Conservation (phyloP, 345 rosid species). For the Sonneratia alba region DNA sequence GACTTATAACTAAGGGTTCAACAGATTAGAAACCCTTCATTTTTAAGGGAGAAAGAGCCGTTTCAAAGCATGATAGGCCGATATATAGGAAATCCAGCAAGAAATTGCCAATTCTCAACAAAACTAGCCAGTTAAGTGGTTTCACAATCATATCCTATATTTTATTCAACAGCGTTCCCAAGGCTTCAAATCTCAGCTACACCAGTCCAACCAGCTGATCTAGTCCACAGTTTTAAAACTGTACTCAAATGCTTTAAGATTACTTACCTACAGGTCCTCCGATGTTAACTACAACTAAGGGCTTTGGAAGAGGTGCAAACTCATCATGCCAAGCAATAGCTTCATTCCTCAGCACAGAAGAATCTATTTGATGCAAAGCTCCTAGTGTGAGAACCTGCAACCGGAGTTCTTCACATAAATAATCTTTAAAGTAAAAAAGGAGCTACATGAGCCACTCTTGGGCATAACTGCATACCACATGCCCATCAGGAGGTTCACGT, state of each 20-base stretch:
- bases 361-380: conserved; percentile 84
- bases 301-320: conserved; percentile 83
- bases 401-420: conserved; percentile 8
- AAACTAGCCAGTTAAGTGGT: neutral
- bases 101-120: neutral
- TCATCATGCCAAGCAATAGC: conserved; percentile 90
- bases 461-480: conserved; percentile 48
- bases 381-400: conserved; percentile 79
- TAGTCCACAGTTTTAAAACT: neutral
- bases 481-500: conserved; percentile 58
- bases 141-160: neutral
- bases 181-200: neutral
- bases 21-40: neutral
- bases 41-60: neutral
- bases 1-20: neutral
- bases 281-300: conserved; percentile 78
- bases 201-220: neutral
- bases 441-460: neutral
- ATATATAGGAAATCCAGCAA: neutral
- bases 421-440: neutral
- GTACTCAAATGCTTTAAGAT: neutral
- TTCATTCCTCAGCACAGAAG: conserved; percentile 71
- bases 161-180: neutral
- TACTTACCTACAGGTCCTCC: conserved; percentile 83
- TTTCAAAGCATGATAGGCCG: neutral